Base-by-base conservation (phyloP, 305 asterid genomes). In the Petunia hybrid region DNA sequence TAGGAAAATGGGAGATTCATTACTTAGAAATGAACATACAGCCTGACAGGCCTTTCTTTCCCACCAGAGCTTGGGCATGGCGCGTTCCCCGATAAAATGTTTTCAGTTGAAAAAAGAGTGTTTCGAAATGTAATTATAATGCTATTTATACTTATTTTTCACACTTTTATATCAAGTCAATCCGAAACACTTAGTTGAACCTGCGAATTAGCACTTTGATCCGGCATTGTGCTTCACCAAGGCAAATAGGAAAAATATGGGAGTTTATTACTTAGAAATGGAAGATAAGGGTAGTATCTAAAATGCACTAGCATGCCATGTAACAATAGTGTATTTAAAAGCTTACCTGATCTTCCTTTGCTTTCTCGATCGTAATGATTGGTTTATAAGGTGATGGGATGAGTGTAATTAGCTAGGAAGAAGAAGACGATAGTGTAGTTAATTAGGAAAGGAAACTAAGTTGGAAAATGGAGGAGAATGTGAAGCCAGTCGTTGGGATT, bases 401-500 rank as follows among this genome's bases (percentile, higher is more conserved):
- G 36, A 12, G 38, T 13, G 62, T 14, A n/a, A n/a, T 2, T 13
- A 51, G 12, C 38, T 6, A 60, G 65, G 65, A 60, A 60, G 65
- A 60, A 60, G 38, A 16, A 1, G 39, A 60, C 8, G 65, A 60
- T 60, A 60, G 5, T 8, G 3, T 0, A 4, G 57, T 51, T 51
- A 51, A 22, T 22, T 22, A 51, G 65, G 10, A 12, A 60, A 60
- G 38, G 2, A 60, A 4, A 60, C 16, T 8, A 60, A 6, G 62
- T 22, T 22, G n/a, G 62, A 57, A 14, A 57, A 57, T 57, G 63
- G 13, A 60, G 39, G 57, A 51, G 57, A 10, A 4, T 6, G 40
- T 43, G 78, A 68, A 60, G 74, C 38, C 79, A 80, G 61, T 40
- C 48, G 63, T 12, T 85, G 82, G 65, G 84, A 77, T 81, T n/a